Conservation (phyloP, 768 basidiomycete species). For the Aureoboletus auriporus region DNA sequence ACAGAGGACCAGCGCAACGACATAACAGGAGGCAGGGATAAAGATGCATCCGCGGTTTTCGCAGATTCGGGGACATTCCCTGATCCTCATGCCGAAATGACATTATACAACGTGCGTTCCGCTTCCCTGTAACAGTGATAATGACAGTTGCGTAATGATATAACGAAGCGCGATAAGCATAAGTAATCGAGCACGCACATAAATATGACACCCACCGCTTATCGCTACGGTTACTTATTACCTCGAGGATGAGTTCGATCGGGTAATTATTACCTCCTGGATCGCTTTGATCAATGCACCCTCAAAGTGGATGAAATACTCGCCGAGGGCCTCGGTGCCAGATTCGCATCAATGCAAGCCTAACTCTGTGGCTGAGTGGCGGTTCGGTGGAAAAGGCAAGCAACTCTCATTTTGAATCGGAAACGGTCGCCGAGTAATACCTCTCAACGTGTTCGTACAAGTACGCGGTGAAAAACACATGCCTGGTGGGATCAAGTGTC, state of each 20-base stretch:
- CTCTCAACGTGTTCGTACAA: no score
- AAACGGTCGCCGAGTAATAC: no score
- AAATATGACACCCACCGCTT: not conserved
- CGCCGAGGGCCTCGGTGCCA: slow-evolving; percentile 4
- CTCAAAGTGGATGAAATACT: not conserved
- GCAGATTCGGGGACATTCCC: slow-evolving; percentile 7
- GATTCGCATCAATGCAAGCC: no score
- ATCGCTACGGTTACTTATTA: not conserved
- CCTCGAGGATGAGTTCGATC: slow-evolving; percentile 9
- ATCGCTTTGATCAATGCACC: not conserved
- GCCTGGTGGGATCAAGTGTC: no score
- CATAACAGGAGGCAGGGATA: not conserved
- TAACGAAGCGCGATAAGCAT: not conserved
- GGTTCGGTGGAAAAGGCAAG: not conserved
- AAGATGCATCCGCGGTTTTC: slow-evolving; percentile 14
- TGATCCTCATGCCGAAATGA: slow-evolving; percentile 15
- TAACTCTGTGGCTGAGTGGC: not conserved
- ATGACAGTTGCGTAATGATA: slow-evolving; percentile 5
- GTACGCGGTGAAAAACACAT: not conserved
- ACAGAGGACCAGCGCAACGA: not conserved
- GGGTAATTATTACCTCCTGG: not conserved
- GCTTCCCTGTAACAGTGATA: not conserved
- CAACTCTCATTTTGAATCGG: not conserved
- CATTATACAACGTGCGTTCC: not conserved
- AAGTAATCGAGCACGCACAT: not conserved